These are phyloP conservation scores for Termitomyces sp. DNA, from an alignment of 768 basidiomycete species.

Conservation along the genomic window DNA sequence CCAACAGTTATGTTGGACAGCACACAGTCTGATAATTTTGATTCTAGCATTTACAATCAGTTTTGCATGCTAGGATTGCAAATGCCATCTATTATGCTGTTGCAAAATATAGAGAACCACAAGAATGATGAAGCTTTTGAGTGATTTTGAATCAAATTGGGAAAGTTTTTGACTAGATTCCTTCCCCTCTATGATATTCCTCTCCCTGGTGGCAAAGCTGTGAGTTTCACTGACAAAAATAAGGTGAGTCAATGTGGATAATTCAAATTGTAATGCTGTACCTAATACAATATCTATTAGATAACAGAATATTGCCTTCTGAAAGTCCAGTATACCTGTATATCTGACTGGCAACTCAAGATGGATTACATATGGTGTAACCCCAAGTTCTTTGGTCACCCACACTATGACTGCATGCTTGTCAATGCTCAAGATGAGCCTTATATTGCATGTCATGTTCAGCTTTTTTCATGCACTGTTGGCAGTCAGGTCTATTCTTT, in stretches of 20 bases:
- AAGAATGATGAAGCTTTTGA: not conserved
- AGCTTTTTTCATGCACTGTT: not conserved
- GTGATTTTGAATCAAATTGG: not conserved
- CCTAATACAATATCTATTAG: too few species aligned
- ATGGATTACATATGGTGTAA: not conserved
- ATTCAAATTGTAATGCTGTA: not conserved
- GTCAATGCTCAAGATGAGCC: not conserved
- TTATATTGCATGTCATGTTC: not conserved
- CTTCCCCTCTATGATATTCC: not conserved
- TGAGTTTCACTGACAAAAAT: not conserved
- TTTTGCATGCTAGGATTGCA: not conserved
- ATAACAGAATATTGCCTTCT: not conserved
- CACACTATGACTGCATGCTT: not conserved
- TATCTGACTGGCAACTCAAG: not conserved
- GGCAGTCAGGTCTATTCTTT: not conserved
- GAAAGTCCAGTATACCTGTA: not conserved
- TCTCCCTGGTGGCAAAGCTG: not conserved
- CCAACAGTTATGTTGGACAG: too few species aligned
- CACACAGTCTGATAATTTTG: too few species aligned
- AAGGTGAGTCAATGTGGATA: not conserved
- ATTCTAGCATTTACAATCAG: not conserved
- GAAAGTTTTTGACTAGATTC: not conserved
- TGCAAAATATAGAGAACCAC: not conserved
- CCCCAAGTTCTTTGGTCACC: not conserved
- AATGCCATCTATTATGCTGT: not conserved